Evolutionary conservation across 345 rosid species (phyloP), one percentile per base, ranked within the genome.

Genomic region (Arabidopsis suecica): DNA sequence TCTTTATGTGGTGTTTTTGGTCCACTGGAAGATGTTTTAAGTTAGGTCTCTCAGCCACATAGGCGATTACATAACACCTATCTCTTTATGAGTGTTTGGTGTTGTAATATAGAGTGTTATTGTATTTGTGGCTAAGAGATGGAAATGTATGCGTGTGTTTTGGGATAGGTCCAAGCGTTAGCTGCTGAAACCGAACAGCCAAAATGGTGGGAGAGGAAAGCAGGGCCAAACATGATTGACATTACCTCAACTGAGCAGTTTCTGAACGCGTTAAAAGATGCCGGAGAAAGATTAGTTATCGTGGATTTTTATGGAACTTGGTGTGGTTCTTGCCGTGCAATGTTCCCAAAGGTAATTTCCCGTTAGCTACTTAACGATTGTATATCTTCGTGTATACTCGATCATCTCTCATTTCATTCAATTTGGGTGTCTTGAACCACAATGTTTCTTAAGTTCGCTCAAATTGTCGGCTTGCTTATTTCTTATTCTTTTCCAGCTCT

Each of bases 301-400:
- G 97, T 93, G 12, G 97, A 93, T 48, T 91, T 93, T 79, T 93
- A 89, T 81, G 98, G 96, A 76, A 88, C 98, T 40, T 91, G 98
- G 98, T 93, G 98, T 85, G 97, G 89, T 53, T 89, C 98, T 74
- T 93, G 98, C 80, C 85, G 90, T 64, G 97, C 97, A 40, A 81
- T 93, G 65, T 91, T 88, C 77, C 96, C 97, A 30, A 93, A 89
- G 91, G 98, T 91, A 72, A 68, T 14, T 34, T 7, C n/a, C 30
- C 13, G 30, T 50, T 25, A 6, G 53, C 25, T 61, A 6, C 67
- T 45, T 61, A 25, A 33, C 8, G 2, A 9, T 34, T 53, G 16
- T 59, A 22, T 23, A 8, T 49, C 34, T 34, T n/a, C 7, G 1
- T 64, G 42, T 49, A 66, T 45, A 10, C 56, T 33, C 16, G 20